phyloP scores from a whole-genome alignment of 108 stramenopile genomes.

The Cyclotella sp. region DNA sequence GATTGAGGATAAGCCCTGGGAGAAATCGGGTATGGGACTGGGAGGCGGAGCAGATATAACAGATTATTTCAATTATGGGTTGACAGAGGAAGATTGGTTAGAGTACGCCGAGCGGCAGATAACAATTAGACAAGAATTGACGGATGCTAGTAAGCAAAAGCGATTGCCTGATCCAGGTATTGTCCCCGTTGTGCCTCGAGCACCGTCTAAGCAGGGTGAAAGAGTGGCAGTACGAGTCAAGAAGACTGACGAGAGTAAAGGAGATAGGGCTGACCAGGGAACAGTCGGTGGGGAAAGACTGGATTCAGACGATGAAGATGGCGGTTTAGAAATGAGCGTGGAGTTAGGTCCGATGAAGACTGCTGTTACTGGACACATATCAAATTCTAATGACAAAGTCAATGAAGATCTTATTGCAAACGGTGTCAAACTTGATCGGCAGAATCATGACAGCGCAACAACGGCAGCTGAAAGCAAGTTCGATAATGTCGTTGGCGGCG shows the following conservation, averaged over 20 bases:
- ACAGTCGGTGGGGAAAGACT: constrained; percentile 12
- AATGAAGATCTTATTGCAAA: neutral
- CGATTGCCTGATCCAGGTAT: constrained; percentile 81
- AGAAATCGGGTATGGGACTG: constrained; percentile 19
- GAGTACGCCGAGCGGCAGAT: constrained; percentile 86
- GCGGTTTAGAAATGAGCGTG: constrained; percentile 33
- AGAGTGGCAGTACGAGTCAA: constrained; percentile 64
- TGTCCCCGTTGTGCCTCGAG: constrained; percentile 72
- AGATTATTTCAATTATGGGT: constrained; percentile 90
- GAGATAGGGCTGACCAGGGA: constrained; percentile 22
- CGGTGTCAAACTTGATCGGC: neutral
- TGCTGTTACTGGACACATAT: neutral
- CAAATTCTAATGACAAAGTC: neutral
- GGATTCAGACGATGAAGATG: constrained; percentile 47
- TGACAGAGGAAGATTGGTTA: constrained; percentile 87
- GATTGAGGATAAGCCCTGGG: constrained; percentile 93
- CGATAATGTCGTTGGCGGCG: constrained; percentile 67
- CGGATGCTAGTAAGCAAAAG: constrained; percentile 82
- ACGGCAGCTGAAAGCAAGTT: constrained; percentile 9
- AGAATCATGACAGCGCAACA: neutral
- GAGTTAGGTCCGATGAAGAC: constrained; percentile 32
- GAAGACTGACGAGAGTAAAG: constrained; percentile 31
- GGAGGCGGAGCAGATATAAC: constrained; percentile 59
- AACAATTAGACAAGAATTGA: constrained; percentile 77
- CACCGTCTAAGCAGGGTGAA: constrained; percentile 71